phyloP scores from a whole-genome alignment of 2,329 filamentous ascomycete genomes.

The Metarhizium humberi region DNA sequence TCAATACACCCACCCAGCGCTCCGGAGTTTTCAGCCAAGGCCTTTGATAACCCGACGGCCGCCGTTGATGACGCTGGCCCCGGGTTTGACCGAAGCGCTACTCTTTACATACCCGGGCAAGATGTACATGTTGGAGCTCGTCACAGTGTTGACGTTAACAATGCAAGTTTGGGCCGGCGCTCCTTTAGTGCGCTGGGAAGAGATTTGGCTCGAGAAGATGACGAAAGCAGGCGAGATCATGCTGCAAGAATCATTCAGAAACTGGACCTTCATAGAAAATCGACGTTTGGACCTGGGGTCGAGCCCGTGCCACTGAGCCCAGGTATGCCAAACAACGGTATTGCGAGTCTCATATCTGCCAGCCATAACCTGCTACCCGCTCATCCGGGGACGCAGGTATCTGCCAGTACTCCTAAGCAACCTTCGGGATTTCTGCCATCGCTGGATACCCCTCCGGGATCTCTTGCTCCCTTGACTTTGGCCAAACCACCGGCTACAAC shows the following conservation, averaged over 20 bases:
- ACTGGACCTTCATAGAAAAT: conserved; percentile 79
- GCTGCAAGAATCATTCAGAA: conserved; percentile 87
- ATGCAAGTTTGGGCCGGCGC: conserved; percentile 36
- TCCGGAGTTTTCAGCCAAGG: conserved; percentile 82
- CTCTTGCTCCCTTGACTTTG: conserved; percentile 71
- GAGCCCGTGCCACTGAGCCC: conserved; percentile 28
- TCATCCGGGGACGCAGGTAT: conserved; percentile 25
- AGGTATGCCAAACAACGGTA: conserved; percentile 48
- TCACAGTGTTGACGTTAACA: conserved; percentile 61
- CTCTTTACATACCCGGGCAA: conserved; percentile 52
- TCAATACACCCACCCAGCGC: conserved; percentile 82
- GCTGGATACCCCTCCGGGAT: conserved; percentile 43
- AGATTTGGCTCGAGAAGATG: conserved; percentile 51
- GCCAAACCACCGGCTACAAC: conserved; percentile 78
- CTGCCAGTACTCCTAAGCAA: conserved; percentile 18
- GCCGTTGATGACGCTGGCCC: conserved; percentile 39
- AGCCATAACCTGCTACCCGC: conserved; percentile 72
- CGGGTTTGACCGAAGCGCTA: conserved; percentile 49
- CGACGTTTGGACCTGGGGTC: conserved; percentile 43
- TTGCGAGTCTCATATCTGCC: conserved; percentile 77
- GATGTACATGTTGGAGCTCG: conserved; percentile 47
- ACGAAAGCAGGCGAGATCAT: conserved; percentile 70
- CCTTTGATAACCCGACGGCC: conserved; percentile 54
- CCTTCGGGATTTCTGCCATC: conserved; percentile 23
- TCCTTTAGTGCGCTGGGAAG: conserved; percentile 44